Evolutionary conservation across 306 rosid species (phyloP).

Genomic region (Elaeagnus macrophylla): DNA sequence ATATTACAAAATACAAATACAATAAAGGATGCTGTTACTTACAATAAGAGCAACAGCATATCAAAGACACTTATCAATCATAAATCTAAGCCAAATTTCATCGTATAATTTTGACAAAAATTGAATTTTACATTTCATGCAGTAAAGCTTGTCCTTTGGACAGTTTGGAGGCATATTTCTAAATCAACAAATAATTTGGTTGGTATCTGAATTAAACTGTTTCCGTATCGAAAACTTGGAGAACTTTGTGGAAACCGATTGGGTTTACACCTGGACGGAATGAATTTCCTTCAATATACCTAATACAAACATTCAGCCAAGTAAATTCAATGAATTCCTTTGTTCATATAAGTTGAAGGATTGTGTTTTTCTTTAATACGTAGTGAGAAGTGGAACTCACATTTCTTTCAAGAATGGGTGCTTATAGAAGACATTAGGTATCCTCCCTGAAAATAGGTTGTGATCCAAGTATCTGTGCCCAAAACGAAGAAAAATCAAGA

Average conservation of each 20-base stretch:
- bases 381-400: slow-evolving; percentile 41
- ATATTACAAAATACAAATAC: too few species aligned
- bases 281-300: slow-evolving; percentile 89
- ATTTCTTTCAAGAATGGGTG: slow-evolving; percentile 93
- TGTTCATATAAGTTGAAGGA: slow-evolving; percentile 7
- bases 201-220: slow-evolving; percentile 46
- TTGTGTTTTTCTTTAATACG: not conserved
- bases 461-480: slow-evolving; percentile 80
- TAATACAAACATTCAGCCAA: slow-evolving; percentile 11
- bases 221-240: slow-evolving; percentile 83
- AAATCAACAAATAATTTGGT: slow-evolving; percentile 13
- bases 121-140: too few species aligned
- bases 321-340: slow-evolving; percentile 9
- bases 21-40: too few species aligned
- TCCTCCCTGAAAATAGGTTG: slow-evolving; percentile 94
- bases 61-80: too few species aligned
- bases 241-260: slow-evolving; percentile 75
- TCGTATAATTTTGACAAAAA: too few species aligned
- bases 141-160: slow-evolving; percentile 23
- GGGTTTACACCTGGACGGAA: slow-evolving; percentile 79
- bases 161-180: slow-evolving; percentile 27
- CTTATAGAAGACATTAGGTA: slow-evolving; percentile 77
- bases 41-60: too few species aligned
- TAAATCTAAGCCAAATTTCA: too few species aligned
- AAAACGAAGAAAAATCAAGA: slow-evolving; percentile 8